Percentiles rank a stretch among this genome's conserved stretches.
These are phyloP conservation scores for Eutrema salsugineum DNA, from an alignment of 441 rosid genomes.

Conservation along the genomic window DNA sequence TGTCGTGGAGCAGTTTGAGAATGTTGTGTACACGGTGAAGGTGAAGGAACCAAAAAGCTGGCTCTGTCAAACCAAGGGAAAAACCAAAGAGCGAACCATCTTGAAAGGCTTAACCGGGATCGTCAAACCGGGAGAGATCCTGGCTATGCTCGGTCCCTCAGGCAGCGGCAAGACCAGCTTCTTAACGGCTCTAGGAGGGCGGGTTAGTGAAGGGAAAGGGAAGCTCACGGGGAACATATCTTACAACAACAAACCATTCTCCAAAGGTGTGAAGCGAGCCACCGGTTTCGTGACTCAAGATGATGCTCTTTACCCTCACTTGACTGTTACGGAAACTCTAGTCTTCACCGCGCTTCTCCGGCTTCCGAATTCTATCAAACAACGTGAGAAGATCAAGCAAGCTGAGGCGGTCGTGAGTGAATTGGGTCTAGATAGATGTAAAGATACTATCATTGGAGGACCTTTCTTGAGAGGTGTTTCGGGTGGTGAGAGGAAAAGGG, in stretches of 20 bases:
- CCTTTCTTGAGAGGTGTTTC: conserved; percentile 71
- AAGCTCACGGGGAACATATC: conserved; percentile 39
- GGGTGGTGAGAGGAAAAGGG: conserved; percentile 88
- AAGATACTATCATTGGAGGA: conserved; percentile 69
- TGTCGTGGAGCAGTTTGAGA: conserved; percentile 46
- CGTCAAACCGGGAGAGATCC: conserved; percentile 56
- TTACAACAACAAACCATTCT: conserved; percentile 44
- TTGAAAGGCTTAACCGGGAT: conserved; percentile 51
- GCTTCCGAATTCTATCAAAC: conserved; percentile 40
- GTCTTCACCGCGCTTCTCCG: conserved; percentile 51
- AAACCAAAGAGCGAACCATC: conserved; percentile 38
- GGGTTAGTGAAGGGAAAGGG: conserved; percentile 41
- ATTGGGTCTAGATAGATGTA: conserved; percentile 69
- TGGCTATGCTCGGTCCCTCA: conserved; percentile 68
- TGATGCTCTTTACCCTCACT: conserved; percentile 49
- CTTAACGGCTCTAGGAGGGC: conserved; percentile 54
- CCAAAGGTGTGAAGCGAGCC: conserved; percentile 38
- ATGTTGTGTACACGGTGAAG: conserved; percentile 45
- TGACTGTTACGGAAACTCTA: conserved; percentile 54
- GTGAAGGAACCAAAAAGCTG: conserved; percentile 15
- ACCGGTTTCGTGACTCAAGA: conserved; percentile 60
- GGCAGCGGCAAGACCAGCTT: conserved; percentile 69
- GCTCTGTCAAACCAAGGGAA: conserved; percentile 9
- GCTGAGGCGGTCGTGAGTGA: conserved; percentile 58
- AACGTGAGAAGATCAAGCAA: conserved; percentile 60